Conservation (phyloP, 208 protist genomes). For the Porcisia deanei region DNA sequence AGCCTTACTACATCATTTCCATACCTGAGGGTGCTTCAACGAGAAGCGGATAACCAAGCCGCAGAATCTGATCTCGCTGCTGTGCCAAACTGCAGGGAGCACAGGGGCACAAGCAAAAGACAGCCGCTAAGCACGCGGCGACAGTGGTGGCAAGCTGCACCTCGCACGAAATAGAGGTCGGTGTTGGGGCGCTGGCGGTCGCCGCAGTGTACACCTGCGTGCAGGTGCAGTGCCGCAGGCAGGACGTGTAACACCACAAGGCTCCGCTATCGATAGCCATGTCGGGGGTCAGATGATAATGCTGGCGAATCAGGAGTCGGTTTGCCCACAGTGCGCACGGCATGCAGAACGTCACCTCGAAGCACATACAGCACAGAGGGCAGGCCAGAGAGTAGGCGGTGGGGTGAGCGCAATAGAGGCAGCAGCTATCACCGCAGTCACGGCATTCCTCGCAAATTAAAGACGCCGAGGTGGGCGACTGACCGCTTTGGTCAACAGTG, state of each 20-base stretch:
- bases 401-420: conserved; percentile 31
- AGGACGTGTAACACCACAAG: conserved; percentile 38
- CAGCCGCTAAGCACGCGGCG: conserved; percentile 31
- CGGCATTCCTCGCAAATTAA: conserved; percentile 20
- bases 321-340: conserved; percentile 53
- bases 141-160: conserved; percentile 30
- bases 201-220: neutral
- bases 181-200: neutral
- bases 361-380: conserved; percentile 38
- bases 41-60: conserved; percentile 41
- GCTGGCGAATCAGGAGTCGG: conserved; percentile 48
- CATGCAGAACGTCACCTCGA: conserved; percentile 46
- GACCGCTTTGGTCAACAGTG: neutral
- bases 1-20: conserved; percentile 21
- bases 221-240: conserved; percentile 28
- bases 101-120: conserved; percentile 42
- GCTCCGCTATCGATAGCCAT: conserved; percentile 23
- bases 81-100: conserved; percentile 44
- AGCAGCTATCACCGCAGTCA: conserved; percentile 33
- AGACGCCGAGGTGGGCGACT: neutral
- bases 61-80: conserved; percentile 43
- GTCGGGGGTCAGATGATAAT: conserved; percentile 48
- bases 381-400: conserved; percentile 37
- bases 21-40: conserved; percentile 24
- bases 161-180: conserved; percentile 29